These are phyloP conservation scores for Cryptococcus sp. DNA, from an alignment of 1,284 basidiomycete species.

Conservation along the genomic window DNA sequence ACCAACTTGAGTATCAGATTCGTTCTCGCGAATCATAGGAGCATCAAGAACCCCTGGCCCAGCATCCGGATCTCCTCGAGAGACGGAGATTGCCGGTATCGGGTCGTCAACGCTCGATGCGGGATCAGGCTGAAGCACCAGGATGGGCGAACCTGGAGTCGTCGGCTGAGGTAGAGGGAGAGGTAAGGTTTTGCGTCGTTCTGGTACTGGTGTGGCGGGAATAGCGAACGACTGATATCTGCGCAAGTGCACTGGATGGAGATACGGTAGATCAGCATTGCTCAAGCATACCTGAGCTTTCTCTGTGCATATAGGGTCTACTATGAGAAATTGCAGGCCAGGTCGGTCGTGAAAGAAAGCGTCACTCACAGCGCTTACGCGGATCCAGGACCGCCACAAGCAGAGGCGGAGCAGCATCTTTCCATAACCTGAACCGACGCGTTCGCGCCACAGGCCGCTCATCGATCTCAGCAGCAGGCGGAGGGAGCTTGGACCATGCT, in stretches of 20 bases:
- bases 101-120: not conserved
- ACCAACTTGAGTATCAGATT: too few relatives aligned
- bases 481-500: constrained; percentile 20
- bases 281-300: not conserved
- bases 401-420: constrained; percentile 22
- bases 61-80: too few relatives aligned
- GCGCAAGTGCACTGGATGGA: constrained; percentile 21
- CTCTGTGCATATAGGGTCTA: not conserved
- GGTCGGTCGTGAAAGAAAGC: too few relatives aligned
- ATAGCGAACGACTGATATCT: constrained; percentile 31
- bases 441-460: constrained; percentile 25
- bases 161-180: not conserved
- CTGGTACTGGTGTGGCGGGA: constrained; percentile 7
- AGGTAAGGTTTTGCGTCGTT: constrained; percentile 5
- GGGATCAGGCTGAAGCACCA: not conserved
- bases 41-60: too few relatives aligned
- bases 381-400: constrained; percentile 30
- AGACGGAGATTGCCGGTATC: not conserved
- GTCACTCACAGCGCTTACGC: constrained; percentile 29
- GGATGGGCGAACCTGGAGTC: not conserved
- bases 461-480: constrained; percentile 35
- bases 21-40: too few relatives aligned
- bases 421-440: constrained; percentile 34
- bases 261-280: not conserved
- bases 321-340: too few relatives aligned